Conservation (phyloP, 805 yeast genomes). For the Sungouiella thailandica region DNA sequence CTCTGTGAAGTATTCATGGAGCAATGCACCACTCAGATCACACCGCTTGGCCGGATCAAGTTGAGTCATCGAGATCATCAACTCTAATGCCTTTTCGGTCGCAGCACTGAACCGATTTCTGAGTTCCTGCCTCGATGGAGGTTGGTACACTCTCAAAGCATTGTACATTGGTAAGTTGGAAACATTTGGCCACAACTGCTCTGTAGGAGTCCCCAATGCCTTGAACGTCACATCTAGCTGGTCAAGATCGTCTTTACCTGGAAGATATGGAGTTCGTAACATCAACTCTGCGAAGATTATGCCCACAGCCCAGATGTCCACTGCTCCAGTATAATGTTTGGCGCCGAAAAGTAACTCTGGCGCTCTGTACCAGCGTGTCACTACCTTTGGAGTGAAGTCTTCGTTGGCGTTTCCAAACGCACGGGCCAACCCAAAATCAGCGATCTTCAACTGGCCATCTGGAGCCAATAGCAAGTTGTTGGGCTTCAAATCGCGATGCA, state of each 20-base stretch:
- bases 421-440: constrained; percentile 96
- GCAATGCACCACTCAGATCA: constrained; percentile 57
- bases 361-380: constrained; percentile 96
- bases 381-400: constrained; percentile 85
- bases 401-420: constrained; percentile 71
- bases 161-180: constrained; percentile 72
- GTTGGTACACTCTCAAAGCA: constrained; percentile 71
- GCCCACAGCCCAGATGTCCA: constrained; percentile 44
- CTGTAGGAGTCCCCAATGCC: constrained; percentile 96
- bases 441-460: constrained; percentile 82
- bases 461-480: constrained; percentile 85
- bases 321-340: constrained; percentile 39
- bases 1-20: constrained; percentile 66
- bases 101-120: constrained; percentile 87
- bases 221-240: constrained; percentile 91
- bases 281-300: constrained; percentile 89
- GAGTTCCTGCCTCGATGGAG: constrained; percentile 75
- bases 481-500: constrained; percentile 93
- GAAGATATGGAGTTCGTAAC: constrained; percentile 91
- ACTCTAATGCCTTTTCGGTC: constrained; percentile 73
- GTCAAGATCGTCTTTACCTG: constrained; percentile 86
- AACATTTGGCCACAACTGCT: constrained; percentile 86
- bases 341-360: constrained; percentile 50
- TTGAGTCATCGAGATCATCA: constrained; percentile 65
- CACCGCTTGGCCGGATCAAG: constrained; percentile 77